These are phyloP conservation scores for Yamadazyma spencermartinsiae DNA, from an alignment of 1,139 yeast species.

Conservation along the genomic window DNA sequence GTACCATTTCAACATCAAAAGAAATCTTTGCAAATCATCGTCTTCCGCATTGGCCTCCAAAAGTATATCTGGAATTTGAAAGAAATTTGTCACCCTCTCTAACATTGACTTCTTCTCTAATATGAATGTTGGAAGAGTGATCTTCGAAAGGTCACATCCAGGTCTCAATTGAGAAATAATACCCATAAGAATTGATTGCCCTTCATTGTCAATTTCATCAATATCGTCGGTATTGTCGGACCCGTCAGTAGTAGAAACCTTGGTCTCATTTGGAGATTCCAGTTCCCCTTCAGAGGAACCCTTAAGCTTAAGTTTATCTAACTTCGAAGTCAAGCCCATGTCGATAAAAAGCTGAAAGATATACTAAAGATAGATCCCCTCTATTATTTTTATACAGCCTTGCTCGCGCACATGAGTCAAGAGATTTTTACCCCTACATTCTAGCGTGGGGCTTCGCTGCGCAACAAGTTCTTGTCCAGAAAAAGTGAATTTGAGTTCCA, in stretches of 20 bases:
- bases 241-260: slow-evolving; percentile 12
- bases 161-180: slow-evolving; percentile 90
- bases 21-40: slow-evolving; percentile 68
- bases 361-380: background rate
- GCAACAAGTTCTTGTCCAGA: no score
- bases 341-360: background rate
- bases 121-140: slow-evolving; percentile 92
- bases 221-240: slow-evolving; percentile 46
- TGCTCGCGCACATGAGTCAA: slow-evolving; percentile 3
- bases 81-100: slow-evolving; percentile 88
- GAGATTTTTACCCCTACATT: background rate
- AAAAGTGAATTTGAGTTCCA: no score
- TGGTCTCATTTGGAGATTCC: background rate
- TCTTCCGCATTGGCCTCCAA: slow-evolving; percentile 62
- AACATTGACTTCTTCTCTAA: slow-evolving; percentile 94
- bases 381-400: background rate
- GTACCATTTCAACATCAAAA: slow-evolving; percentile 81
- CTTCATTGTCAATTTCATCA: slow-evolving; percentile 89
- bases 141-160: slow-evolving; percentile 85
- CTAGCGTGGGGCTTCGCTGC: background rate
- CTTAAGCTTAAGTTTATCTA: slow-evolving; percentile 32
- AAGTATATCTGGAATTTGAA: slow-evolving; percentile 78
- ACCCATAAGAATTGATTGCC: slow-evolving; percentile 80
- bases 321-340: slow-evolving; percentile 38
- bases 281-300: slow-evolving; percentile 2